These are phyloP conservation scores for Saturnispora serradocipensis DNA, from an alignment of 805 yeast species.

Conservation along the genomic window DNA sequence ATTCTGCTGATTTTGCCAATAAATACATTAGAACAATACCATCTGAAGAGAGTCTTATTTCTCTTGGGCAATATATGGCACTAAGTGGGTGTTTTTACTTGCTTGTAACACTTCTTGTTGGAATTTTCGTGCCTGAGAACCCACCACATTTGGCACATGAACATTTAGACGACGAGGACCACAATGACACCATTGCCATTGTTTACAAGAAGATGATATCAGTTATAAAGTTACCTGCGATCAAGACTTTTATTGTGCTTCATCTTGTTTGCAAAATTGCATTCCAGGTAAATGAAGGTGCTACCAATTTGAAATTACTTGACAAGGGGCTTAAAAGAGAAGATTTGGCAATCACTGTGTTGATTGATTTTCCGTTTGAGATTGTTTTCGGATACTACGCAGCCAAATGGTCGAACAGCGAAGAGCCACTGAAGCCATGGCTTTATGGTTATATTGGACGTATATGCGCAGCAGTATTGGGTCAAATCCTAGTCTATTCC, in stretches of 20 bases:
- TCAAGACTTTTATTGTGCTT: conserved; percentile 63
- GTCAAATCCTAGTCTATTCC: conserved; percentile 59
- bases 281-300: conserved; percentile 93
- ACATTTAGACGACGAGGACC: not conserved
- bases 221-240: conserved; percentile 60
- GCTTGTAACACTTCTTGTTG: conserved; percentile 52
- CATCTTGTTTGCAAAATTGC: conserved; percentile 81
- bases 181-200: conserved; percentile 12
- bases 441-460: conserved; percentile 78
- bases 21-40: conserved; percentile 64
- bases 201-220: conserved; percentile 61
- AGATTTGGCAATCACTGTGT: conserved; percentile 83
- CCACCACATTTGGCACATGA: conserved; percentile 38
- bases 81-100: conserved; percentile 73
- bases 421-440: conserved; percentile 81
- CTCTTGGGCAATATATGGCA: conserved; percentile 65
- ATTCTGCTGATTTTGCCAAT: conserved; percentile 88
- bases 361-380: conserved; percentile 94
- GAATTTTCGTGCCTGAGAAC: conserved; percentile 59
- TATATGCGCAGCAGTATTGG: conserved; percentile 61
- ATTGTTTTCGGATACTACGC: conserved; percentile 92
- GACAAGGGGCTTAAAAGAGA: conserved; percentile 92
- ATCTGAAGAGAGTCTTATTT: conserved; percentile 51
- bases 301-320: conserved; percentile 80
- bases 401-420: conserved; percentile 86